These are phyloP conservation scores for Stropharia rugosoannulata DNA, from an alignment of 768 basidiomycete species.

Conservation along the genomic window DNA sequence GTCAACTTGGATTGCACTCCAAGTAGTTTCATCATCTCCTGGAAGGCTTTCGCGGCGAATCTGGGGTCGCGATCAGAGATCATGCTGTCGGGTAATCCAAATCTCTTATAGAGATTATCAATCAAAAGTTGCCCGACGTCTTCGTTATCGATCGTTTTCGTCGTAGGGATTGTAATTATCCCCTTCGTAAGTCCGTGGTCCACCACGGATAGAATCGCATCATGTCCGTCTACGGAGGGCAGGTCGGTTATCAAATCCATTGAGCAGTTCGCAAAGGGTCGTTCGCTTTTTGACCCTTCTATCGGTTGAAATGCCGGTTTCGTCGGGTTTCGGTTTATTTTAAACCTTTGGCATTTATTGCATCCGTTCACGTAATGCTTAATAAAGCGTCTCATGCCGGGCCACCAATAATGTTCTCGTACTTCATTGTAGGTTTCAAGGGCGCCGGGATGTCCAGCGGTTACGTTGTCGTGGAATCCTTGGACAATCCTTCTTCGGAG, in stretches of 20 bases:
- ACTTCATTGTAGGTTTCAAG: constrained; percentile 3
- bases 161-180: constrained; percentile 19
- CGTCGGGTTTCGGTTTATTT: constrained; percentile 12
- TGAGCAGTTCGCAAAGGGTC: constrained; percentile 11
- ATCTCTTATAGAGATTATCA: constrained; percentile 9
- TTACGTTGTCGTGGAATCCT: constrained; percentile 6
- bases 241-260: constrained; percentile 18
- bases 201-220: constrained; percentile 24
- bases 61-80: constrained; percentile 15
- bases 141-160: constrained; percentile 11
- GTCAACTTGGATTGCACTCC: constrained; percentile 10
- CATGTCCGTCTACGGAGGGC: constrained; percentile 6
- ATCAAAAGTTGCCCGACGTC: not conserved
- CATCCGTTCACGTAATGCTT: constrained; percentile 22
- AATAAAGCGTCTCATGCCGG: constrained; percentile 14
- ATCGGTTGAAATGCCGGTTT: constrained; percentile 12
- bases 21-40: constrained; percentile 9
- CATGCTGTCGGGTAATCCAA: constrained; percentile 16
- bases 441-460: constrained; percentile 13
- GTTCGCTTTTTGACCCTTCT: not conserved
- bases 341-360: constrained; percentile 18
- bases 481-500: not conserved
- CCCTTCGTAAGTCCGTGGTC: constrained; percentile 27
- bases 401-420: constrained; percentile 19
- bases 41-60: constrained; percentile 11